phyloP scores from a whole-genome alignment of 2,329 filamentous ascomycete species.

The Fusarium circinatum region DNA sequence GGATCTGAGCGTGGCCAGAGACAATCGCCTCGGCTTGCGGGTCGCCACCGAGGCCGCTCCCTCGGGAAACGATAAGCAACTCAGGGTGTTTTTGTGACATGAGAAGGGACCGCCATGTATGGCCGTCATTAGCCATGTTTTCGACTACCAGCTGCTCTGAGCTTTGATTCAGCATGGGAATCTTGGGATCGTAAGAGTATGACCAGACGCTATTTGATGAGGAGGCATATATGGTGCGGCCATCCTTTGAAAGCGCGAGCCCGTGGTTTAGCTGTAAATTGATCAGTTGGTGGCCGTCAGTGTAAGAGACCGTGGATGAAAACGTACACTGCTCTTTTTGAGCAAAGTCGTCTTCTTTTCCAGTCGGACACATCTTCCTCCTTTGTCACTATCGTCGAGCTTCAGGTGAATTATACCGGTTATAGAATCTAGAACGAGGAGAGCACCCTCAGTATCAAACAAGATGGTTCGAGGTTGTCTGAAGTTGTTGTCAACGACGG shows the following conservation, averaged over 20 bases:
- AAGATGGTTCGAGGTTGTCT: slow-evolving; percentile 56
- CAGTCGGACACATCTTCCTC: slow-evolving; percentile 55
- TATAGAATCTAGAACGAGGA: slow-evolving; percentile 58
- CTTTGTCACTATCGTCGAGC: slow-evolving; percentile 56
- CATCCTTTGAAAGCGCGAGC: slow-evolving; percentile 63
- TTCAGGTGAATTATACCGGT: slow-evolving; percentile 55
- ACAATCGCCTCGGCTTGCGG: slow-evolving; percentile 57
- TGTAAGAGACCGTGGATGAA: neutral
- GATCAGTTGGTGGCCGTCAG: neutral
- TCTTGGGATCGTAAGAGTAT: slow-evolving; percentile 71
- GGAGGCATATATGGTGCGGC: slow-evolving; percentile 67
- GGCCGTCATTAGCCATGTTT: slow-evolving; percentile 71
- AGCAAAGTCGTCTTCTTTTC: slow-evolving; percentile 50
- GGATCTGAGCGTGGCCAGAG: slow-evolving; percentile 74
- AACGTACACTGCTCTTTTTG: slow-evolving; percentile 49
- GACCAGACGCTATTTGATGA: slow-evolving; percentile 67
- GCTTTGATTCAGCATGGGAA: slow-evolving; percentile 54
- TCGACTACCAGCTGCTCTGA: slow-evolving; percentile 63
- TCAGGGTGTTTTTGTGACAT: slow-evolving; percentile 65
- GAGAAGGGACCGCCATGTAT: slow-evolving; percentile 74
- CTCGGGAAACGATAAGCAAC: slow-evolving; percentile 72
- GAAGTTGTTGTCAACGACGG: slow-evolving; percentile 55
- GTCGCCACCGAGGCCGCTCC: slow-evolving; percentile 73
- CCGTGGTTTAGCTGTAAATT: slow-evolving; percentile 65
- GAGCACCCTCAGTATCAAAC: slow-evolving; percentile 57